phyloP scores from a whole-genome alignment of 106 monocot species.

The Acorus calamus region DNA sequence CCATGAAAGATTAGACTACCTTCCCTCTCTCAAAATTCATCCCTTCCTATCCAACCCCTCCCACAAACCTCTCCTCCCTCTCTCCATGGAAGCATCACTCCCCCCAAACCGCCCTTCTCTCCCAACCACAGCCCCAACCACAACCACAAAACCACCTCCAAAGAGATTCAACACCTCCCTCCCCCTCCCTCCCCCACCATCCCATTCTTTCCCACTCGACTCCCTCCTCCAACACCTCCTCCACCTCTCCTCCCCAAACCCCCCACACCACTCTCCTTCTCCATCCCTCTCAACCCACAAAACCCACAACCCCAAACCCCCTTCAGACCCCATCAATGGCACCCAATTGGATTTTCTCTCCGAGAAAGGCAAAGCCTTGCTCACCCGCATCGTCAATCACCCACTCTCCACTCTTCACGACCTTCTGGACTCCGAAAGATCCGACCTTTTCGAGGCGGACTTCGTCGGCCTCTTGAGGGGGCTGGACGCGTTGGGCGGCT shows the following conservation, averaged over 20 bases:
- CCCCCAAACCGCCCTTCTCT: conserved; percentile 38
- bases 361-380: conserved; percentile 35
- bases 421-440: conserved; percentile 23
- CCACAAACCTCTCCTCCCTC: not conserved
- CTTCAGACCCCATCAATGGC: not conserved
- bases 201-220: no score
- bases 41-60: conserved; percentile 4
- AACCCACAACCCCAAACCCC: not conserved
- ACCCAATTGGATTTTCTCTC: conserved; percentile 46
- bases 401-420: conserved; percentile 10
- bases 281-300: conserved; percentile 2
- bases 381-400: conserved; percentile 28
- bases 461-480: conserved; percentile 39
- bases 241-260: conserved; percentile 19
- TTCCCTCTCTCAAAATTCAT: not conserved
- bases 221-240: conserved; percentile 31
- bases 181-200: conserved; percentile 2
- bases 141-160: conserved; percentile 15
- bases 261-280: conserved; percentile 9
- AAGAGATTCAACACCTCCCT: conserved; percentile 50
- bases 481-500: conserved; percentile 30
- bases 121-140: no score
- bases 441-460: conserved; percentile 24
- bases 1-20: conserved; percentile 8
- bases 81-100: conserved; percentile 56